Evolutionary conservation across 2,329 filamentous ascomycete species (phyloP), one percentile per base, ranked within the genome.

Genomic region (Fusarium mangiferae): DNA sequence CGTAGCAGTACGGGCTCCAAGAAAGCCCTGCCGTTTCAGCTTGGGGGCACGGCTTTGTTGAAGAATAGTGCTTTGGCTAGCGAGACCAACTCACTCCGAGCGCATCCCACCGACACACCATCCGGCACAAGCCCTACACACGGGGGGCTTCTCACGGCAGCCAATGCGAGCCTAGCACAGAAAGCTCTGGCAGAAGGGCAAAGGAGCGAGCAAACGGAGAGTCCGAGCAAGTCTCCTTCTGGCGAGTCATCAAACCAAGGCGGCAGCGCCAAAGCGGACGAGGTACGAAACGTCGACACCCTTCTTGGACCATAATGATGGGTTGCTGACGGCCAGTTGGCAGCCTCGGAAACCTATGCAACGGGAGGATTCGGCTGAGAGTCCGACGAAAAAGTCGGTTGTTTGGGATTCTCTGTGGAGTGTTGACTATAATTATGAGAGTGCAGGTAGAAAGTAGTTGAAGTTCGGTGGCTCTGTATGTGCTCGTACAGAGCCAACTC

Each of bases 1-100:
- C 92, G 96, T 48, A 97, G 94, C 80, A 98, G 95, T 82, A 93
- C 93, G 20, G 92, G 89, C 61, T 97, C 94, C 66, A 95, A 93
- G 83, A 95, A 94, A 80, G 92, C 93, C 41, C 82, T 91, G 15
- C 90, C 89, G 4, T 87, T 90, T 73, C 83, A 85, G 42, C 81
- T 84, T 8, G 82, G 82, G 17, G 80, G 83, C n/a, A 83, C 84
- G 10, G 80, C 80, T 17, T 66, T 84, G 58, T 77, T 85, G 41
- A 88, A 87, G 78, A 87, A 86, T 59, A 89, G 86, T 62, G 87
- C 87, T 42, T 78, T 88, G 33, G 87, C 86, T 30, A 90, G 88
- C 77, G 89, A 90, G 81, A 90, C 89, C 8, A 90, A 89, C 76
- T 90, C 89, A 45, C 79, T 90, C 24, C 86, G 87, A 18, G 87